Evolutionary conservation across 2,329 filamentous ascomycete genomes (phyloP), one percentile per base, ranked within the genome.

Genomic region (Fusarium chlamydosporum): DNA sequence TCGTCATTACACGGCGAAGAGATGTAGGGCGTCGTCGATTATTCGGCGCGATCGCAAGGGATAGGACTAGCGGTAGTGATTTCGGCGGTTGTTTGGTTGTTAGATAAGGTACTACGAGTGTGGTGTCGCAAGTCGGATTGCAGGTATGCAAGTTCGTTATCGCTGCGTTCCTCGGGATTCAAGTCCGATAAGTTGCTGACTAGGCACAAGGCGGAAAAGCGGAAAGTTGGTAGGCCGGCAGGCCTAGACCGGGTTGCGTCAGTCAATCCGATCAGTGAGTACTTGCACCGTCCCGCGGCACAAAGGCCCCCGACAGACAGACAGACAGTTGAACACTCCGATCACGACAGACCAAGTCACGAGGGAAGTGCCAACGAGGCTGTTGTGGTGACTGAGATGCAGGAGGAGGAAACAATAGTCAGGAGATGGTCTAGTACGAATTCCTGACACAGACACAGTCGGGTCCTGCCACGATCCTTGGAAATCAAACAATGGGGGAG

Each of bases 1-100:
- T 84, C 76, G 84, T 82, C 86, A 88, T 88, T 80, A 78, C 79
- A 70, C 65, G 45, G 56, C 37, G 40, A 48, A 52, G 35, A 43
- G 48, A 40, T 50, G 35, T 50, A 50, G 35, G 23, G 38, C 42
- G 35, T 41, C 27, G 40, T 52, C 45, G 50, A 26, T 43, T 23
- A 29, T 59, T 67, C 53, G 50, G 45, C 62, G 50, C 50, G 53
- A 50, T 69, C 50, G 67, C 51, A 34, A 58, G 41, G 41, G 15
- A 15, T 20, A 41, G 16, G 26, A 42, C 29, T 47, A 18, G 20
- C 37, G 31, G 42, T 33, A 50, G 13, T 26, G 37, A 26, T 38
- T 46, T 52, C 8, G 45, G 23, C 10, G 31, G 20, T 43, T 52
- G 41, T 45, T 34, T 35, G 37, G 31, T 12, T 56, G 40, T 29